Evolutionary conservation across 306 rosid genomes (phyloP), one percentile per base, ranked within the genome.

Genomic region (Lathyrus sativus): DNA sequence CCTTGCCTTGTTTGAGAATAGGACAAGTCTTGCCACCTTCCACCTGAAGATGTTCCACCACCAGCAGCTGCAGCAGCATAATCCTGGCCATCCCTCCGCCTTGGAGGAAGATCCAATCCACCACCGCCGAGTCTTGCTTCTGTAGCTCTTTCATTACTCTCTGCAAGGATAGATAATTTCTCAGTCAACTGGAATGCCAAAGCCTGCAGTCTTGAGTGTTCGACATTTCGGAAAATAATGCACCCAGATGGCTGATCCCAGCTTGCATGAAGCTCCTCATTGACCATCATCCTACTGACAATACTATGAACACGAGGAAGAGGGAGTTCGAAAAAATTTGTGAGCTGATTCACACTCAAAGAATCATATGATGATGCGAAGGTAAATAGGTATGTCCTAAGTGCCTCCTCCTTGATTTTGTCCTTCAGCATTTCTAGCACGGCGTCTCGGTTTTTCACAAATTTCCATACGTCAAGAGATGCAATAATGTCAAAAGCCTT

Each of bases 241-340:
- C 84, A 81, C 59, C 82, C 80, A 43, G 80, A 61, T 73, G 89
- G 89, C 62, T 85, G 86, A 67, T 85, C 89, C 89, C 86, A 85
- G 75, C 86, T 85, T 12, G 89, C 99, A 73, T 84, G 86, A 57
- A 95, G 95, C 85, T 95, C 99, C 80, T 88, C 99, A 1, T 85
- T 85, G 79, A 95, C 79, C 89, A 95, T 95, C 99, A 95, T 90
- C 85, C 85, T 87, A 77, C 96, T 90, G 38, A 91, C 88, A 53
- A 87, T 77, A 74, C 97, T 81, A 37, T 87, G 97, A 11, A 69
- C 79, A 14, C 65, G 88, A 22, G 87, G 71, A 67, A 81, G 77
- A 38, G 90, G 67, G 37, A 95, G 91, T 68, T 90, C 89, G 64
- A 95, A 95, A 86, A 95, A 24, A 67, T 79, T 87, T 13, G 87